Evolutionary conservation across 2,329 filamentous ascomycete genomes (phyloP).

Genomic region (Endoconidiophora laricicola): DNA sequence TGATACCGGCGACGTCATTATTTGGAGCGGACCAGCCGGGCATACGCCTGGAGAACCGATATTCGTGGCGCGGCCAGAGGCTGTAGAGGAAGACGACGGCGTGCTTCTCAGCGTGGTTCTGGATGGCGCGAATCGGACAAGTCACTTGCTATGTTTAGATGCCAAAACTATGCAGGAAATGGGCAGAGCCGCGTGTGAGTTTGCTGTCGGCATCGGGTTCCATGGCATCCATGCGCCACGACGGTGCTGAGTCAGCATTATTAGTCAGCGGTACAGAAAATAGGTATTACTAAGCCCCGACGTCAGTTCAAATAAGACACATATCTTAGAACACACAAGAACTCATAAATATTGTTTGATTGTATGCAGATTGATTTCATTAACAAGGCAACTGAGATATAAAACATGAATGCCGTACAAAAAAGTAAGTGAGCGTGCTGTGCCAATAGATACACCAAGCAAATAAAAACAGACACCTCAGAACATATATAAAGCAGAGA

Average conservation of each 20-base stretch:
- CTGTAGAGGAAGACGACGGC: constrained; percentile 43
- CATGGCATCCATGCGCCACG: constrained; percentile 36
- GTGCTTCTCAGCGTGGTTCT: constrained; percentile 46
- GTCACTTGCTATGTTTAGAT: constrained; percentile 50
- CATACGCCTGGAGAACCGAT: constrained; percentile 56
- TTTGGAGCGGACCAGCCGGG: constrained; percentile 39
- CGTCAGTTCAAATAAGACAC: not conserved
- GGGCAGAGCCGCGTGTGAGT: constrained; percentile 45
- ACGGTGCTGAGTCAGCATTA: too few relatives aligned
- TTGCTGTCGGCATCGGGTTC: constrained; percentile 46
- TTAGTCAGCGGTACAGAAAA: too few relatives aligned
- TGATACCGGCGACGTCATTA: constrained; percentile 29
- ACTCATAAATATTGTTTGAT: not conserved
- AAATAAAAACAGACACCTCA: not conserved
- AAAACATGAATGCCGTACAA: not conserved
- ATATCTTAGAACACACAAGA: not conserved
- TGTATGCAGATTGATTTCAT: not conserved
- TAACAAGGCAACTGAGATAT: not conserved
- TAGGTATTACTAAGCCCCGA: too few relatives aligned
- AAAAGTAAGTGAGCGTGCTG: too few relatives aligned
- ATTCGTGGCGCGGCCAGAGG: constrained; percentile 34
- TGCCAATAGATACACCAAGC: not conserved
- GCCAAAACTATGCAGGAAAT: constrained; percentile 46
- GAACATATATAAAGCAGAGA: constrained; percentile 5
- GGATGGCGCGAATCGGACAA: constrained; percentile 39